Evolutionary conservation across 805 yeast species (phyloP).

Genomic region (Barnettozyma sp.): DNA sequence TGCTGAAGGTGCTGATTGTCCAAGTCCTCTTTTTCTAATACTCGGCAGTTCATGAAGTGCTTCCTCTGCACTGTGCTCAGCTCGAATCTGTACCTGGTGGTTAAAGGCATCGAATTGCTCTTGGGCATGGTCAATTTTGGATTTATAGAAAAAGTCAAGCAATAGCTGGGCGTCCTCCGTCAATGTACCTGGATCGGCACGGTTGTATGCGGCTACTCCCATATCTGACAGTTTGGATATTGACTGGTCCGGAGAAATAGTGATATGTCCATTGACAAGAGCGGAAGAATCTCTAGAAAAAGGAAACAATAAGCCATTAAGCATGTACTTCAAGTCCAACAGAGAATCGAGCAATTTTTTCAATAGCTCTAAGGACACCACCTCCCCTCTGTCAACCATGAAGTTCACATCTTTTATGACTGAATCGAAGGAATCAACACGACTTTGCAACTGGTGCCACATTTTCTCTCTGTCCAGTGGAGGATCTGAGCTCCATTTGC

Average conservation of each 20-base stretch:
- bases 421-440: neutral
- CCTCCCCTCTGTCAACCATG: neutral
- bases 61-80: neutral
- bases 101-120: neutral
- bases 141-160: neutral
- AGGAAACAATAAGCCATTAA: neutral
- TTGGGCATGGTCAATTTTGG: neutral
- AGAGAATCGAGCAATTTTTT: neutral
- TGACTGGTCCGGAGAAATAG: neutral
- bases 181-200: neutral
- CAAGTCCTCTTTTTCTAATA: too few relatives aligned
- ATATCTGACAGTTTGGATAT: neutral
- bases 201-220: neutral
- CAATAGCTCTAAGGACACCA: neutral
- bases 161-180: neutral
- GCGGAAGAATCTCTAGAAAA: neutral
- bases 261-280: neutral
- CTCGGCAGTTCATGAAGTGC: too few relatives aligned
- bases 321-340: neutral
- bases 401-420: neutral
- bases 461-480: neutral
- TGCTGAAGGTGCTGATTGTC: too few relatives aligned
- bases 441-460: neutral
- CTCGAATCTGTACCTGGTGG: neutral
- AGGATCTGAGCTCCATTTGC: neutral